Evolutionary conservation across 495 filamentous ascomycete genomes (phyloP), one percentile per base, ranked within the genome.

Genomic region (Durotheca rogersii): DNA sequence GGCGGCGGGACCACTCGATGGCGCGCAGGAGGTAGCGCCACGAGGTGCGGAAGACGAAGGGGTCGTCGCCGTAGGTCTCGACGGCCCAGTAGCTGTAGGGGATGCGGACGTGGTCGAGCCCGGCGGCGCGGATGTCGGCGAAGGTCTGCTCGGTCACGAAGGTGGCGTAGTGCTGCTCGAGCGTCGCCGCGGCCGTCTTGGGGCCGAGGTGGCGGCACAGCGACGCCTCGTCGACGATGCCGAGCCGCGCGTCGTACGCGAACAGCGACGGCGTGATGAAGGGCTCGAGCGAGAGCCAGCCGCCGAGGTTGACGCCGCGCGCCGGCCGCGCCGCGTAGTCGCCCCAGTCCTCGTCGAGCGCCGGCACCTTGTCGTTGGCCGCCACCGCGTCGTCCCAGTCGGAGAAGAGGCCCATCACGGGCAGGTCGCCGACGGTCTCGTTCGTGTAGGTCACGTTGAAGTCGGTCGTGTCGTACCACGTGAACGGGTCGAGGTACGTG

Each of bases 21-120:
- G 78, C 88, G 18, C 94, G 84, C 1, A 99, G 78, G 0, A 99
- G 84, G 66, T 99, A 99, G 10, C 94, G 80, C 93, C 93, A 99
- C 0, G 87, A 82, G 20, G 87, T 88, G 49, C 90, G 83, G 21
- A 86, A 79, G 16, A 99, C 79, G 62, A 94, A 99, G 1, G 90
- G 88, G 61, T 99, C 93, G 12, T 78, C 86, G 23, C 86, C 83
- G 64, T 94, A 95, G 0, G 86, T 88, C 35, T 79, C 81, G 2
- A 97, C 83, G 0, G 90, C 89, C 94, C 94, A 99, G 75, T 99
- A 99, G 1, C 87, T 87, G 66, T 86, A 97, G 1, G 85, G 90
- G 27, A 99, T 95, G 38, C 94, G 87, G 7, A 99, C 87, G 67
- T 99, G 93, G 66, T 99, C 94, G 9, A 99, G 82, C 0, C 93